Evolutionary conservation across 441 rosid species (phyloP).

Genomic region (Cnidoscolus chayamansa): DNA sequence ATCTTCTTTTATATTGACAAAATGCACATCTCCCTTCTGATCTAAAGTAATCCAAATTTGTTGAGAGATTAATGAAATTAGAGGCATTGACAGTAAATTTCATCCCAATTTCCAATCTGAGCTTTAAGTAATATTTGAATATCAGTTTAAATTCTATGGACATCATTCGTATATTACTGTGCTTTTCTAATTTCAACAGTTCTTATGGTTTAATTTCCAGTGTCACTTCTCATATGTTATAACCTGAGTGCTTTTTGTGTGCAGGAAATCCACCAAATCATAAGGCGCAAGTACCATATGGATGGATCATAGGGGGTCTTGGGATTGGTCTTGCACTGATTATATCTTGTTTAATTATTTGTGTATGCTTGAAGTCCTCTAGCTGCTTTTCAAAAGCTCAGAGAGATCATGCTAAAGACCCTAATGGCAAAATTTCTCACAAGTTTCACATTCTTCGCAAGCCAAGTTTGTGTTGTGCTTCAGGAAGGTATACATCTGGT

Average conservation of each 20-base stretch:
- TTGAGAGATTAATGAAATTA: neutral
- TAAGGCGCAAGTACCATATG: constrained; percentile 57
- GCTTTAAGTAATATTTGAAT: neutral
- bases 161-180: neutral
- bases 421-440: constrained; percentile 48
- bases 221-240: constrained; percentile 12
- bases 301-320: constrained; percentile 84
- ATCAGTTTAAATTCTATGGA: neutral
- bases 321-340: constrained; percentile 62
- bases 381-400: constrained; percentile 40
- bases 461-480: constrained; percentile 82
- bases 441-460: constrained; percentile 86
- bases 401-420: constrained; percentile 38
- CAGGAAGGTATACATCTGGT: constrained; percentile 74
- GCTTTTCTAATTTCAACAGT: neutral
- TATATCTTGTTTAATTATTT: constrained; percentile 42
- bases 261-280: constrained; percentile 54
- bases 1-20: neutral
- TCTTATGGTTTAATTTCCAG: neutral
- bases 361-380: constrained; percentile 61
- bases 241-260: constrained; percentile 22
- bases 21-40: neutral
- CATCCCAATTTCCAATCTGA: neutral
- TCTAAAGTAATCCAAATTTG: neutral
- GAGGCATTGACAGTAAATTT: neutral